These are phyloP conservation scores for Ulvella scutata DNA, from an alignment of 139 green algal genomes.

Conservation along the genomic window DNA sequence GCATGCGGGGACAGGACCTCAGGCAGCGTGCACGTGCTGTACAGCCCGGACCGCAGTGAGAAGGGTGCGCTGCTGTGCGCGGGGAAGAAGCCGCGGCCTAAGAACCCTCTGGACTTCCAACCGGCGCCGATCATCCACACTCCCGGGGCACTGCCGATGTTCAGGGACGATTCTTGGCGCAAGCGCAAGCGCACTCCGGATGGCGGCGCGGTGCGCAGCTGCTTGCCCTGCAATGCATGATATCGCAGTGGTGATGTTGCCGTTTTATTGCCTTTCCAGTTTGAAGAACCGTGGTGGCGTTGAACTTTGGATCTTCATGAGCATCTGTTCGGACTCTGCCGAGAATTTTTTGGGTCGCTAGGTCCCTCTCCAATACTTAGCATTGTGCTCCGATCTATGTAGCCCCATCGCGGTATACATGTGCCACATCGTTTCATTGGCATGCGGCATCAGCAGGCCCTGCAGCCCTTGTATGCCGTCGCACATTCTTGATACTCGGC, in stretches of 20 bases:
- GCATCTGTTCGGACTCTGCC: too few species aligned
- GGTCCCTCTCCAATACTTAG: too few species aligned
- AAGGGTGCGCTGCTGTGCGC: slow-evolving; percentile 56
- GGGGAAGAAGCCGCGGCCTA: slow-evolving; percentile 23
- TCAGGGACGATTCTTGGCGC: slow-evolving; percentile 25
- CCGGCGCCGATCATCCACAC: slow-evolving; percentile 55
- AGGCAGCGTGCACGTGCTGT: slow-evolving; percentile 55
- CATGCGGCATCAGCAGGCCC: too few species aligned
- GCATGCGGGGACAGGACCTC: slow-evolving; percentile 34
- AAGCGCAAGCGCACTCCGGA: slow-evolving; percentile 12
- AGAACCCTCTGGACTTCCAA: slow-evolving; percentile 43
- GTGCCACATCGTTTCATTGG: too few species aligned
- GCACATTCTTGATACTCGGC: too few species aligned
- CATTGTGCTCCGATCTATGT: too few species aligned
- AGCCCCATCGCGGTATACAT: too few species aligned
- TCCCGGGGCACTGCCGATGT: slow-evolving; percentile 75
- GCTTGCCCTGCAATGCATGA: too few species aligned
- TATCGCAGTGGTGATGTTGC: too few species aligned
- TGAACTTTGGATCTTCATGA: not conserved
- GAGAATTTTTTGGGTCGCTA: too few species aligned
- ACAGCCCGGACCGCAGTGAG: slow-evolving; percentile 52
- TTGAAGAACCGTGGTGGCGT: not conserved
- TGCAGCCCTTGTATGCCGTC: too few species aligned
- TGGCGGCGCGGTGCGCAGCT: slow-evolving; percentile 3
- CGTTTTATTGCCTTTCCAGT: too few species aligned